Conservation (phyloP, 2,329 filamentous ascomycete species). For the Pestalotiopsis sp. region DNA sequence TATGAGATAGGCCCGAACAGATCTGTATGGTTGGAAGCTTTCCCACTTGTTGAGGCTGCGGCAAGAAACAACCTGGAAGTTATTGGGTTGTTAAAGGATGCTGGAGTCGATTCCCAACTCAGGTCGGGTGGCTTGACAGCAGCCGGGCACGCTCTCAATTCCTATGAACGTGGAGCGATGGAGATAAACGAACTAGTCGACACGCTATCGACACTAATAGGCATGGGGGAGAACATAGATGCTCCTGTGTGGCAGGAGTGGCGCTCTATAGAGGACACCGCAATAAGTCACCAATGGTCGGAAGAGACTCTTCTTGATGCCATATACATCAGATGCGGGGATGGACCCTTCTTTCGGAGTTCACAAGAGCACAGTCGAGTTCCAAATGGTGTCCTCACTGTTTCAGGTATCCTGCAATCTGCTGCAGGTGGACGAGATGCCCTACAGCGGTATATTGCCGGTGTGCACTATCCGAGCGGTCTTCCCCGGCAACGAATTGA, state of each 20-base stretch:
- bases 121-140: not conserved
- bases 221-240: not conserved
- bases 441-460: not conserved
- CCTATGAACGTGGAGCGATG: not conserved
- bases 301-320: not conserved
- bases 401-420: not conserved
- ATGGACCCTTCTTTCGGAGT: not conserved
- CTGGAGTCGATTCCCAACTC: not conserved
- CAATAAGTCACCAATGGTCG: too few relatives aligned
- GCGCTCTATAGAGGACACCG: too few relatives aligned
- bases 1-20: not conserved
- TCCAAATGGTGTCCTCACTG: not conserved
- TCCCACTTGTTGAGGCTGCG: not conserved
- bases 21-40: not conserved
- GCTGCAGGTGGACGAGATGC: not conserved
- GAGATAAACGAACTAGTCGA: not conserved
- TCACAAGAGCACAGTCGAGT: not conserved
- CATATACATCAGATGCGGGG: not conserved
- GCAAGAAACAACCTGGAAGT: not conserved
- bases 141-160: not conserved
- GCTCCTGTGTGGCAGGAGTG: not conserved
- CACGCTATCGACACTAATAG: not conserved
- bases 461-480: not conserved
- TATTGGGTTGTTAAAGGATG: not conserved
- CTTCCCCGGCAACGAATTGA: not conserved